phyloP scores from a whole-genome alignment of 2,329 filamentous ascomycete genomes.

The Apiospora koreana region DNA sequence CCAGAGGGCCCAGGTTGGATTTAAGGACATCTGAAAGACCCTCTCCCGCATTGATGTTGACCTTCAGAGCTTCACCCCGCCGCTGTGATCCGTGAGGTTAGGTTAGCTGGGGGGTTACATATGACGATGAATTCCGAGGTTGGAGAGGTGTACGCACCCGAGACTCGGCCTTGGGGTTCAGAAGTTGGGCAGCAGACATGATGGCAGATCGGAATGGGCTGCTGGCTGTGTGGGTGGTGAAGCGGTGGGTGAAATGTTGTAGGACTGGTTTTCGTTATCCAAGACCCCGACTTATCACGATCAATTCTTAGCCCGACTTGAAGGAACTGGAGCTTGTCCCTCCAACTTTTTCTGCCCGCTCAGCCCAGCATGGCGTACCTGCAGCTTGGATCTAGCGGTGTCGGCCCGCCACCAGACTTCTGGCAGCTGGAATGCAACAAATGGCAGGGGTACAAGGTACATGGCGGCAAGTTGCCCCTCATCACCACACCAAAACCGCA shows the following conservation, averaged over 20 bases:
- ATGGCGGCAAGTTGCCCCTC: not conserved
- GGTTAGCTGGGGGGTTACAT: constrained; percentile 25
- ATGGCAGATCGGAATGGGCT: constrained; percentile 19
- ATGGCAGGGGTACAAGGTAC: not conserved
- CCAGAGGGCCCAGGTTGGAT: constrained; percentile 90
- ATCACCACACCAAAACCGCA: not conserved
- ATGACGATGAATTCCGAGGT: constrained; percentile 21
- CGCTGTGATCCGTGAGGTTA: constrained; percentile 60
- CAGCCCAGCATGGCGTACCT: constrained; percentile 3
- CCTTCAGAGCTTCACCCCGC: constrained; percentile 92
- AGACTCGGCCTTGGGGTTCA: constrained; percentile 98
- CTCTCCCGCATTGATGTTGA: constrained; percentile 97
- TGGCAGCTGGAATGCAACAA: not conserved
- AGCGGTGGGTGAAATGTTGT: not conserved
- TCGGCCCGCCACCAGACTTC: not conserved
- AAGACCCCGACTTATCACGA: constrained; percentile 6
- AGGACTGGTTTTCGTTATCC: constrained; percentile 7
- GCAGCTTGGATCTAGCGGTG: not conserved
- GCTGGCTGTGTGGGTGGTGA: constrained; percentile 4
- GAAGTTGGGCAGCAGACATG: constrained; percentile 97
- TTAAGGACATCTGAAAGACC: constrained; percentile 92
- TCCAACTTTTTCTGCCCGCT: constrained; percentile 7
- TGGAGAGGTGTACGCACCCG: constrained; percentile 62
- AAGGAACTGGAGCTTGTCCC: constrained; percentile 3
- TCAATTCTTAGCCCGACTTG: not conserved